Percentiles rank a stretch among this genome's conserved stretches.
Evolutionary conservation across 1,284 basidiomycete species (phyloP).

Genomic region (Ustilago vetiveriae): DNA sequence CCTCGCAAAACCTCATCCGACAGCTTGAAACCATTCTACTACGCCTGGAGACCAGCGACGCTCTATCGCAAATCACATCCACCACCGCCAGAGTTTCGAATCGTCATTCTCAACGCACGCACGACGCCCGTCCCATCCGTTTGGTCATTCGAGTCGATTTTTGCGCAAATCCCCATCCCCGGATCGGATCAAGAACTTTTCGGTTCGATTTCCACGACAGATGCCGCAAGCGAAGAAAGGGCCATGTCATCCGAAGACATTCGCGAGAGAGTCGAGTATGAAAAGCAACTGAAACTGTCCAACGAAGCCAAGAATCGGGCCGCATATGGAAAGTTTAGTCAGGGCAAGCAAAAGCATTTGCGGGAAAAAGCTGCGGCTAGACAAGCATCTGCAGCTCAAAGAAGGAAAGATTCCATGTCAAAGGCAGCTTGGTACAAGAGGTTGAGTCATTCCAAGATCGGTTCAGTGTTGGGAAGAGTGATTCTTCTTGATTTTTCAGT

Average conservation of each 20-base stretch:
- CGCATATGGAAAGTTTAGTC: slow-evolving; percentile 53
- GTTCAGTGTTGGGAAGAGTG: slow-evolving; percentile 6
- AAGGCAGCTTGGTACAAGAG: not conserved
- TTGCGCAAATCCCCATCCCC: slow-evolving; percentile 55
- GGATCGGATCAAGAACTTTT: slow-evolving; percentile 32
- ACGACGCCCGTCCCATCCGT: slow-evolving; percentile 36
- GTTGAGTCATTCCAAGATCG: not conserved
- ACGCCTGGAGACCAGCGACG: slow-evolving; percentile 90
- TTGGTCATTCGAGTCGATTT: slow-evolving; percentile 52
- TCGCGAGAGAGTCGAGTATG: slow-evolving; percentile 32
- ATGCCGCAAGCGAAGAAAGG: not conserved
- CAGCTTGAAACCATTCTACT: slow-evolving; percentile 75
- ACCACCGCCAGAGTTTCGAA: slow-evolving; percentile 83
- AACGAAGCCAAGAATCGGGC: slow-evolving; percentile 49
- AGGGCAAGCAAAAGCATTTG: slow-evolving; percentile 27
- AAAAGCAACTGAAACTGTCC: slow-evolving; percentile 32
- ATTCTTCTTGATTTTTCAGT: slow-evolving; percentile 15
- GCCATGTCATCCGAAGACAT: slow-evolving; percentile 26
- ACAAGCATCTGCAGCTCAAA: slow-evolving; percentile 5
- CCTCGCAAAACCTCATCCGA: not conserved
- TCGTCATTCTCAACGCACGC: slow-evolving; percentile 74
- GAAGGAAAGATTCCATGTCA: not conserved
- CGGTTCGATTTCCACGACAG: not conserved
- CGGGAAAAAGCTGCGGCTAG: slow-evolving; percentile 17
- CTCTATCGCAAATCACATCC: slow-evolving; percentile 82